Percentiles rank a stretch among this genome's conserved stretches.
Conservation (phyloP, 305 asterid species). For the Ajuga reptans region DNA sequence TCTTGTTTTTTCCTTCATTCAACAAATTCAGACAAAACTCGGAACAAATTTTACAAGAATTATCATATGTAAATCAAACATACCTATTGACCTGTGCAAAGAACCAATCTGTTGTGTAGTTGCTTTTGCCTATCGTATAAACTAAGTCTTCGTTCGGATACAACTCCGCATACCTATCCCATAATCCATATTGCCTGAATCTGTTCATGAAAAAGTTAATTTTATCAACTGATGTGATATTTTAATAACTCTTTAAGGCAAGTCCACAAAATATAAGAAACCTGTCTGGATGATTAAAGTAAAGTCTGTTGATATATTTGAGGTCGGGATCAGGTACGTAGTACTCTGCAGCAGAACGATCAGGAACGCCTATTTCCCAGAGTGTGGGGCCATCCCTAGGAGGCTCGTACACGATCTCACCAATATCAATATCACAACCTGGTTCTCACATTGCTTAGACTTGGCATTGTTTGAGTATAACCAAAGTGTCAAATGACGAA, state of each 20-base stretch:
- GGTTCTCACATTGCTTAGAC: conserved; percentile 2
- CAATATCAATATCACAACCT: conserved; percentile 56
- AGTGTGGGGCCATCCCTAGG: conserved; percentile 86
- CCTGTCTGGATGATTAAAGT: conserved; percentile 68
- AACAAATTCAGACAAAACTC: background rate
- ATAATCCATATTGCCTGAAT: conserved; percentile 83
- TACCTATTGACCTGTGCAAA: conserved; percentile 89
- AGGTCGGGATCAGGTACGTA: conserved; percentile 88
- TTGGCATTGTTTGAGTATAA: background rate
- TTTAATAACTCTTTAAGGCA: background rate
- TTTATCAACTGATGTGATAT: background rate
- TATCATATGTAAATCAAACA: background rate
- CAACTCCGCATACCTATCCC: conserved; percentile 78
- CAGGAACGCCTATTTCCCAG: conserved; percentile 94
- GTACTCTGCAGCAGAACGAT: conserved; percentile 81
- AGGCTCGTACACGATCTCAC: conserved; percentile 58
- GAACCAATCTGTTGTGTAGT: conserved; percentile 73
- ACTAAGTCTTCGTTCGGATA: conserved; percentile 65
- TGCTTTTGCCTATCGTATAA: conserved; percentile 66
- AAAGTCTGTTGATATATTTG: conserved; percentile 51
- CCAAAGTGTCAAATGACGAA: background rate
- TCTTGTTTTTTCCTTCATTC: conserved; percentile 58
- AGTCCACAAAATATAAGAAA: background rate
- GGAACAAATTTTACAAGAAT: background rate
- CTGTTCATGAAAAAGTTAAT: conserved; percentile 28